A percentile compares a stretch with the other conserved stretches of the same genome.
These are phyloP conservation scores for Berkeleyomyces rouxiae DNA, from an alignment of 2,329 filamentous ascomycete genomes.

Conservation along the genomic window DNA sequence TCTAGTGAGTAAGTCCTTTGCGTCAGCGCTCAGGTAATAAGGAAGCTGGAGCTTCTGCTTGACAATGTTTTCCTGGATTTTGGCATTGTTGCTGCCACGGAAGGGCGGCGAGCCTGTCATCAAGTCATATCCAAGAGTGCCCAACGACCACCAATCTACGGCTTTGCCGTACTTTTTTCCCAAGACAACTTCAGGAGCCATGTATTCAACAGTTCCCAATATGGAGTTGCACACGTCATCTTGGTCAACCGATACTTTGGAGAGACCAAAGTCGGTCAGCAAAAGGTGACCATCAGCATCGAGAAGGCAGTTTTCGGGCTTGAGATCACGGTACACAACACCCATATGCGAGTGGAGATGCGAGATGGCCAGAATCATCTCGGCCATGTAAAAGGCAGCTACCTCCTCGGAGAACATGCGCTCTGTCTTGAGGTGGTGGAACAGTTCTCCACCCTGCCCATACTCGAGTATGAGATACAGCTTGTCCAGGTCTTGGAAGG, in stretches of 20 bases:
- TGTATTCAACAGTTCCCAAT: slow-evolving; percentile 92
- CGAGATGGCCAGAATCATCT: slow-evolving; percentile 86
- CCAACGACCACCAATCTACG: slow-evolving; percentile 98
- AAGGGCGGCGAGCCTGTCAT: slow-evolving; percentile 89
- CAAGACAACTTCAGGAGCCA: slow-evolving; percentile 88
- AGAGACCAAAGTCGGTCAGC: slow-evolving; percentile 90
- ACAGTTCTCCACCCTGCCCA: slow-evolving; percentile 89
- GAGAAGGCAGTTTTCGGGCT: slow-evolving; percentile 92
- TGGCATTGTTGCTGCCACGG: slow-evolving; percentile 75
- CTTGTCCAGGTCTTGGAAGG: slow-evolving; percentile 95
- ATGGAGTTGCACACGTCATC: slow-evolving; percentile 69
- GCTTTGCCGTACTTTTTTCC: slow-evolving; percentile 83
- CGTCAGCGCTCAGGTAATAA: slow-evolving; percentile 79
- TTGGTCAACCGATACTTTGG: slow-evolving; percentile 69
- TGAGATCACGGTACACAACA: slow-evolving; percentile 90
- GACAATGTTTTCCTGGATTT: slow-evolving; percentile 90
- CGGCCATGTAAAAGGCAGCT: slow-evolving; percentile 94
- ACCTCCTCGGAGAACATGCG: slow-evolving; percentile 87
- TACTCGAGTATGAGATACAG: slow-evolving; percentile 96
- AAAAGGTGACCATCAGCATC: slow-evolving; percentile 84
- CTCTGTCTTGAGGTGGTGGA: slow-evolving; percentile 84
- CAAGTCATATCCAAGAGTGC: slow-evolving; percentile 79
- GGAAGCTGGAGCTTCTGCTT: slow-evolving; percentile 80
- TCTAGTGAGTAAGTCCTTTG: slow-evolving; percentile 82
- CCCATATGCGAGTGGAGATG: slow-evolving; percentile 85